Percentiles rank a stretch among this genome's conserved stretches.
Conservation (phyloP, 108 stramenopile genomes). For the Cyclostephanos tholiformis region DNA sequence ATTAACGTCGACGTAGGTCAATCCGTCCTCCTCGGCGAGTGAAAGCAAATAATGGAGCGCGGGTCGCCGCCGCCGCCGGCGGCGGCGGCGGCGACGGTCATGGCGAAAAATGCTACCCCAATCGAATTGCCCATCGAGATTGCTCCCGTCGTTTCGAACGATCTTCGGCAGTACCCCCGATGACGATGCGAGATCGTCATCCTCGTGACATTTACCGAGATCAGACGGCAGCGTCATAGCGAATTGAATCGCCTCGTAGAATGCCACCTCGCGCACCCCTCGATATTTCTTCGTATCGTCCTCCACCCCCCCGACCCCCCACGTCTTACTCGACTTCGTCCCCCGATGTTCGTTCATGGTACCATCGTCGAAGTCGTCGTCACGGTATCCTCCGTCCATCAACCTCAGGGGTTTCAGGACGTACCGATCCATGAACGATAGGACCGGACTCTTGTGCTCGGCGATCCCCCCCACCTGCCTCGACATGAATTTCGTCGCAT, state of each 20-base stretch:
- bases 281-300: conserved; percentile 58
- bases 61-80: too few species aligned
- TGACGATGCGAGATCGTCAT: not conserved
- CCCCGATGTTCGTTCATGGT: not conserved
- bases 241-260: conserved; percentile 70
- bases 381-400: not conserved
- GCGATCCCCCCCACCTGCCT: conserved; percentile 74
- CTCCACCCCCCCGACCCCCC: not conserved
- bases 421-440: conserved; percentile 54
- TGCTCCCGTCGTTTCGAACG: not conserved
- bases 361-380: not conserved
- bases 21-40: not conserved
- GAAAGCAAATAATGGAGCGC: not conserved
- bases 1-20: too few species aligned
- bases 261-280: conserved; percentile 78
- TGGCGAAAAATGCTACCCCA: not conserved
- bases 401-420: conserved; percentile 76
- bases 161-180: not conserved
- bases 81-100: too few species aligned
- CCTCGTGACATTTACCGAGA: not conserved
- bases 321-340: not conserved
- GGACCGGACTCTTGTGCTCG: conserved; percentile 57
- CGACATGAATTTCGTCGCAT: conserved; percentile 31
- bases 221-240: conserved; percentile 13
- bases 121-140: conserved; percentile 3